Evolutionary conservation across 148 eudicot genomes (phyloP), one percentile per base, ranked within the genome.

Genomic region (Camellia sinensis): DNA sequence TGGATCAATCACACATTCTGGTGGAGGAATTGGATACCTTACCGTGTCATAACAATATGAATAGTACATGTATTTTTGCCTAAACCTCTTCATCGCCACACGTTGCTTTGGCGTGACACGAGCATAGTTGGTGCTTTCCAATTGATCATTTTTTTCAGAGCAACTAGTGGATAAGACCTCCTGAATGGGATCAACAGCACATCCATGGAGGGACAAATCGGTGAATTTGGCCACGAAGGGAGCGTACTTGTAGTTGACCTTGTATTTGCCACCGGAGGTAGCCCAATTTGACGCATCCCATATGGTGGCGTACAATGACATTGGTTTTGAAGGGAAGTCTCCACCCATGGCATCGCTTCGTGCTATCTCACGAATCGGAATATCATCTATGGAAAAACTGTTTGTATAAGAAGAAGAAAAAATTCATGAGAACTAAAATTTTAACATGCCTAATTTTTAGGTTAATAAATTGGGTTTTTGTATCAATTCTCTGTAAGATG

Each of bases 221-320:
- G 88, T 82, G 65, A 89, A 87, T 52, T 89, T 74, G 4, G 92
- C 81, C 19, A 87, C 83, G 59, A 85, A 89, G 3, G 92, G 92
- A 43, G 92, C 87, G 22, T 83, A 89, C 73, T 89, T 89, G 87
- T 89, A 89, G 76, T 89, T 86, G 1, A 84, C 88, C 50, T 80
- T 87, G 80, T 89, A 87, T 74, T 87, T 87, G 5, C 92, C 92
- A 1, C 92, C 92, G 2, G 87, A 83, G 14, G 92, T 89, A 6
- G 92, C 92, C 92, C 90, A 89, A 66, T 79, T 74, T 0, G 92
- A 89, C 40, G 88, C 92, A 48, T 89, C 92, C 92, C 92, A 89
- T 53, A 89, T 89, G 19, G 92, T 89, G 75, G 92, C 92, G 8
- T 89, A 89, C 69, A 89, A 48, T 0, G 84, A 79, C 92, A 89